Evolutionary conservation across 306 rosid species (phyloP).

Genomic region (Geum urbanum): DNA sequence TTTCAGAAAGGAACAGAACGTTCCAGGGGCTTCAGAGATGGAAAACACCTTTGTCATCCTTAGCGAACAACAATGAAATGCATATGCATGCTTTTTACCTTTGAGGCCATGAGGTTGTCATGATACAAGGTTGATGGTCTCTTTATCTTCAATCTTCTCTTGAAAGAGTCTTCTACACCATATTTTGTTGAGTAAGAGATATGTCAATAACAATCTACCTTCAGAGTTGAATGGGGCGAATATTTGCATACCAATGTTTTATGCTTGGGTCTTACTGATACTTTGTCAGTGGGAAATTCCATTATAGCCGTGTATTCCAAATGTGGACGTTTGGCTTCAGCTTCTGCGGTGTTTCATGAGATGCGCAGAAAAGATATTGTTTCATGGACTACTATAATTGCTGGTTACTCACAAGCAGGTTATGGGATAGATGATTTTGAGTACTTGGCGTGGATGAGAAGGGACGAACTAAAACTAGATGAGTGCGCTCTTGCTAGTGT

Average conservation of each 20-base stretch:
- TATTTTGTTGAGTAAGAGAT: too few relatives aligned
- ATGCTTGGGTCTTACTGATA: slow-evolving; percentile 45
- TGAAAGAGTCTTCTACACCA: too few relatives aligned
- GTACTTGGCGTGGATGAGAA: slow-evolving; percentile 69
- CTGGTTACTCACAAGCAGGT: slow-evolving; percentile 70
- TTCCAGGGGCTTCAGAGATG: too few relatives aligned
- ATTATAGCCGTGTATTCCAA: slow-evolving; percentile 60
- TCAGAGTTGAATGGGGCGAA: slow-evolving; percentile 42
- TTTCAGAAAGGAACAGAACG: too few relatives aligned
- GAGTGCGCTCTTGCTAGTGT: slow-evolving; percentile 72
- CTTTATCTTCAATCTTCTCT: too few relatives aligned
- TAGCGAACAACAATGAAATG: too few relatives aligned
- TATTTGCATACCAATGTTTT: slow-evolving; percentile 59
- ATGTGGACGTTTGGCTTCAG: slow-evolving; percentile 54
- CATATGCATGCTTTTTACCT: too few relatives aligned
- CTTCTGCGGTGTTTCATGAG: slow-evolving; percentile 49
- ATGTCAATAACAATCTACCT: too few relatives aligned
- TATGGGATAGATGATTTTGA: slow-evolving; percentile 61
- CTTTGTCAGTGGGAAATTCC: slow-evolving; percentile 65
- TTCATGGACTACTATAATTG: slow-evolving; percentile 84
- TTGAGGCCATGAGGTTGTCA: too few relatives aligned
- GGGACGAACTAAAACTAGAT: slow-evolving; percentile 61
- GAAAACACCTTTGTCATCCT: too few relatives aligned
- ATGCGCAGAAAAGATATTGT: slow-evolving; percentile 58
- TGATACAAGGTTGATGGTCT: too few relatives aligned